Evolutionary conservation across 208 protist species (phyloP).

Genomic region (Naegleria fowleri): DNA sequence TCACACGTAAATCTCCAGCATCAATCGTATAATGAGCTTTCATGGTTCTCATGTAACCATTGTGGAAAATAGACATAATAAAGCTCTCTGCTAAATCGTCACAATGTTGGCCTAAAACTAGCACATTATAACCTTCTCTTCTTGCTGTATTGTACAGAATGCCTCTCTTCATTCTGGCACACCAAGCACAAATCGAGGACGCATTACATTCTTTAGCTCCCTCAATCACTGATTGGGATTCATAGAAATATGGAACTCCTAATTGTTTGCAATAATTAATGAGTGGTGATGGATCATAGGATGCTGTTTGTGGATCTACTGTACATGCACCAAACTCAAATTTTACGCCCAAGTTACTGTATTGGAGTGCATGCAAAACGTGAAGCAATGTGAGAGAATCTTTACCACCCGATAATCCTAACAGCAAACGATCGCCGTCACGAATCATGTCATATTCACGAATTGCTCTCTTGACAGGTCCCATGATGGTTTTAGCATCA

Average conservation of each 20-base stretch:
- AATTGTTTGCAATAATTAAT: slow-evolving; percentile 46
- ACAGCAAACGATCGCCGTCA: slow-evolving; percentile 52
- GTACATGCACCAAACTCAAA: slow-evolving; percentile 58
- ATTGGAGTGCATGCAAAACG: slow-evolving; percentile 40
- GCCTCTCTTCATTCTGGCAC: slow-evolving; percentile 70
- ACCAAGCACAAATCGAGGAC: slow-evolving; percentile 63
- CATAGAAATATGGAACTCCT: slow-evolving; percentile 62
- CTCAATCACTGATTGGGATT: slow-evolving; percentile 52
- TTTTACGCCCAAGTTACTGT: slow-evolving; percentile 32
- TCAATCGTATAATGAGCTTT: slow-evolving; percentile 62
- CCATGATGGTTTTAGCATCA: not conserved
- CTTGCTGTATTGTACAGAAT: slow-evolving; percentile 53
- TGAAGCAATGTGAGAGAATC: slow-evolving; percentile 62
- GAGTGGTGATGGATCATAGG: slow-evolving; percentile 58
- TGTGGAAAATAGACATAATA: slow-evolving; percentile 66
- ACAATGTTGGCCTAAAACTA: slow-evolving; percentile 64
- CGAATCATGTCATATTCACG: slow-evolving; percentile 50
- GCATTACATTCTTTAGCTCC: slow-evolving; percentile 37
- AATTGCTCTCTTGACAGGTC: slow-evolving; percentile 41
- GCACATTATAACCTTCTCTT: slow-evolving; percentile 61
- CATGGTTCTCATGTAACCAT: slow-evolving; percentile 67
- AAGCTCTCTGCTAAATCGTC: slow-evolving; percentile 69
- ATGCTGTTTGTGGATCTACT: slow-evolving; percentile 57
- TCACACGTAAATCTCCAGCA: slow-evolving; percentile 60
- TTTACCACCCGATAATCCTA: slow-evolving; percentile 64